A percentile compares a stretch with the other conserved stretches of the same genome.
Evolutionary conservation across 1,284 basidiomycete genomes (phyloP).

Genomic region (Ceratobasidium sp.): DNA sequence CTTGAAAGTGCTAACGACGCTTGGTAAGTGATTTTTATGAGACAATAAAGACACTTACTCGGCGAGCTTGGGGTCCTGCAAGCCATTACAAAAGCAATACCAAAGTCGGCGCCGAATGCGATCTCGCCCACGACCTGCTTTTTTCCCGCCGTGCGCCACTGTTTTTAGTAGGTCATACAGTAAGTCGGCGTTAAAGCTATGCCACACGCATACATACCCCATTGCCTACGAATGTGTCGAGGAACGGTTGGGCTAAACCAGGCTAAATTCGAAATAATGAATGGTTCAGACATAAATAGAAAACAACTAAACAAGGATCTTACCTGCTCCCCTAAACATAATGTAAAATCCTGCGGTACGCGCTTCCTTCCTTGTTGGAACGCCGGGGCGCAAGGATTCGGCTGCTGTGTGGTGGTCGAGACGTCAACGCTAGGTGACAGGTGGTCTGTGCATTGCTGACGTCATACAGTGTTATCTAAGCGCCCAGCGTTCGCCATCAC

Average conservation of each 20-base stretch:
- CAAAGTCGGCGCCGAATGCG: conserved; percentile 31
- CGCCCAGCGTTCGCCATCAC: neutral
- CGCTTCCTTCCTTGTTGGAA: neutral
- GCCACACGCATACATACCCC: conserved; percentile 35
- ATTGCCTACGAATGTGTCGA: conserved; percentile 31
- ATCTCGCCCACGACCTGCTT: conserved; percentile 33
- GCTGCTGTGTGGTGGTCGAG: conserved; percentile 9
- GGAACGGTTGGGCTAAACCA: conserved; percentile 41
- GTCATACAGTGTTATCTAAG: neutral
- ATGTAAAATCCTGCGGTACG: neutral
- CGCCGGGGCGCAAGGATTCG: neutral
- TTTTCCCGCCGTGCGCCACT: conserved; percentile 36
- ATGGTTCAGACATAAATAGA: neutral
- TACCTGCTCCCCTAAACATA: conserved; percentile 39
- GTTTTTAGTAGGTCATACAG: neutral
- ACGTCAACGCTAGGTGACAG: neutral
- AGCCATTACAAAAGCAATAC: conserved; percentile 41
- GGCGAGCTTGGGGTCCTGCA: conserved; percentile 32
- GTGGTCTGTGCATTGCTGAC: conserved; percentile 18
- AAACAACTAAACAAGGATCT: neutral
- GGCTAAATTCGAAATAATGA: neutral
- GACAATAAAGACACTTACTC: conserved; percentile 13
- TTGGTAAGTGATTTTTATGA: neutral
- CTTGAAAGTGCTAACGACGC: conserved; percentile 23
- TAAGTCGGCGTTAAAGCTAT: neutral